Evolutionary conservation across 148 eudicot genomes (phyloP), one percentile per base, ranked within the genome.

Genomic region (Rhododendron simsii): DNA sequence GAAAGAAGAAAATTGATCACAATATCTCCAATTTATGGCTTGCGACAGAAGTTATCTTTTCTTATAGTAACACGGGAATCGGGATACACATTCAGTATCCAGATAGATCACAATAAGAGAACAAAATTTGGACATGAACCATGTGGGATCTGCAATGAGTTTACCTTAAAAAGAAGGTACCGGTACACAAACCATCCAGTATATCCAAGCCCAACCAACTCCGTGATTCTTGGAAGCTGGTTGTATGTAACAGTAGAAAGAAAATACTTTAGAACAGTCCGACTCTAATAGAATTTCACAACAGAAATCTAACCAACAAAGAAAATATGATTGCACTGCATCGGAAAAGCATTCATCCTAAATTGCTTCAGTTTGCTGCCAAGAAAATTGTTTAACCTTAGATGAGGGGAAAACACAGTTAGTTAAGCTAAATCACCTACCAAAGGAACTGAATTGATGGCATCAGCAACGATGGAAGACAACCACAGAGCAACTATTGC

Each of bases 141-240:
- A 44, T 33, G 20, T 39, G 44, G 44, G 44, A 57, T 82, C 41
- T 61, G 84, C 44, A 82, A 76, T 21, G 53, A 73, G 2, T 28
- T 84, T 90, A 98, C 99, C 99, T 98, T 95, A 93, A 98, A 98
- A 69, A 98, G 98, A 84, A 98, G 98, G 89, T 98, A 98, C 28
- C 98, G 96, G 94, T 95, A 95, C 84, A 98, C 98, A 88, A 98
- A 98, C 99, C 99, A 98, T 88, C 98, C 98, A 5, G 98, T 92
- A 91, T 98, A 98, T 89, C 98, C 98, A 84, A 98, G 99, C 77
- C 99, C 98, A 69, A 98, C 98, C 93, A 98, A 89, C 90, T 95
- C 99, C 98, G 96, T 87, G 91, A 98, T 84, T 93, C 94, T 98
- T 23, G 99, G 99, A 86, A 98, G 98, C 99, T 98, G 93, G 82